Evolutionary conservation across 257 asterid species (phyloP).

Genomic region (Buddleja alternifolia): DNA sequence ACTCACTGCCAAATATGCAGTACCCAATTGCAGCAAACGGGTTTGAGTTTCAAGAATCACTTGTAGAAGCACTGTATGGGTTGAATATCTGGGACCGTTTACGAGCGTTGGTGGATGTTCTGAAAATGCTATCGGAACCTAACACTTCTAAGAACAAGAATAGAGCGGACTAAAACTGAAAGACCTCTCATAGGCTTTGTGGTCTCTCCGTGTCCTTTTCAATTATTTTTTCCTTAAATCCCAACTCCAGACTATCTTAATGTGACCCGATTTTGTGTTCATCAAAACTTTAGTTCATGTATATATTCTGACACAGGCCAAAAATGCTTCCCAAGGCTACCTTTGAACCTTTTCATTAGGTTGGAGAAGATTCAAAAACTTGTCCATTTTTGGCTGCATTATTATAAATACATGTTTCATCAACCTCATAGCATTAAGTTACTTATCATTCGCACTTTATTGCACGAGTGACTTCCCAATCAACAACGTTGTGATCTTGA

Average conservation of each 20-base stretch:
- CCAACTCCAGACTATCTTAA: neutral
- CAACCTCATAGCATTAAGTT: neutral
- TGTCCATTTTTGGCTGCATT: neutral
- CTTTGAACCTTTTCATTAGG: neutral
- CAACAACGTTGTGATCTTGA: constrained; percentile 30
- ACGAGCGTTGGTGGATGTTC: constrained; percentile 71
- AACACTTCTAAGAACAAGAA: constrained; percentile 49
- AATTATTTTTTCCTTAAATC: neutral
- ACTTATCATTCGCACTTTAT: constrained; percentile 44
- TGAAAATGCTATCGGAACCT: constrained; percentile 72
- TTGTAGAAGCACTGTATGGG: constrained; percentile 83
- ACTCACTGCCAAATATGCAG: constrained; percentile 40
- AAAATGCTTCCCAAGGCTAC: constrained; percentile 12
- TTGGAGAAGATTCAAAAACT: too few species aligned
- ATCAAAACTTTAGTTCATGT: constrained; percentile 1
- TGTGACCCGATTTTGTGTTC: neutral
- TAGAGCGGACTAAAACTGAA: constrained; percentile 40
- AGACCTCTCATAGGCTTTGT: neutral
- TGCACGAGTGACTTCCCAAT: constrained; percentile 89
- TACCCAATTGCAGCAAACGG: constrained; percentile 86
- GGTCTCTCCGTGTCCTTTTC: neutral
- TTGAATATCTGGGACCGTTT: constrained; percentile 74
- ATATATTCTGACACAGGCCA: constrained; percentile 1
- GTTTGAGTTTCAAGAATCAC: constrained; percentile 77
- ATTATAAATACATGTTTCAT: neutral